Conservation (phyloP, 2,329 filamentous ascomycete genomes). For the Aphanoascus verrucosus region DNA sequence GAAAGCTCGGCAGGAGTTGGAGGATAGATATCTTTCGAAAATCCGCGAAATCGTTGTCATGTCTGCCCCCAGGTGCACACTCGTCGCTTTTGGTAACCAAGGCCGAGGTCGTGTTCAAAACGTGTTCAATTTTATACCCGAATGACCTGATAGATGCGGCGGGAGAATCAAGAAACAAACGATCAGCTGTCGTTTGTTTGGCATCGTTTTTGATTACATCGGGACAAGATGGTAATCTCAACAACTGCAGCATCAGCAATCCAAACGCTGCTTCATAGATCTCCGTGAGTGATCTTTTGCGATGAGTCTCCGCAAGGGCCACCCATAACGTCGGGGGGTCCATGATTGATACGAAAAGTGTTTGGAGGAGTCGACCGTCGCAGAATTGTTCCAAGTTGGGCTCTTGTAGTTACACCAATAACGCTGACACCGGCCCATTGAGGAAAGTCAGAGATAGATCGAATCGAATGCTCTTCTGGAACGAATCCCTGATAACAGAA, state of each 20-base stretch:
- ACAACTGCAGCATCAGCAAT: background rate
- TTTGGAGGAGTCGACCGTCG: background rate
- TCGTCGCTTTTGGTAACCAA: no score
- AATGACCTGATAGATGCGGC: no score
- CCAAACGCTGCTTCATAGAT: background rate
- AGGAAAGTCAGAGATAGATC: background rate
- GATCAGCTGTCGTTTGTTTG: no score
- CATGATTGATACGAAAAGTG: background rate
- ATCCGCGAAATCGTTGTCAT: slow-evolving; percentile 43
- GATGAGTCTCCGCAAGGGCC: background rate
- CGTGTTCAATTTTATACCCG: no score
- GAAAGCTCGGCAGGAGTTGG: slow-evolving; percentile 42
- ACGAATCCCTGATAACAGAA: background rate
- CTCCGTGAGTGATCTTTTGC: background rate
- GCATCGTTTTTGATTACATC: background rate
- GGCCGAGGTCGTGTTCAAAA: no score
- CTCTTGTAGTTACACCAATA: background rate
- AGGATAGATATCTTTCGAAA: slow-evolving; percentile 42
- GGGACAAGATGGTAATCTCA: background rate
- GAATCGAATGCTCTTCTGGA: background rate
- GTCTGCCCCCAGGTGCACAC: slow-evolving; percentile 29
- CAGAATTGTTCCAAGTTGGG: background rate
- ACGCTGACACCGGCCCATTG: background rate
- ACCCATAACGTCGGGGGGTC: background rate
- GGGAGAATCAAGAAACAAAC: no score